Evolutionary conservation across 148 eudicot genomes (phyloP), one percentile per base, ranked within the genome.

Genomic region (Oxyria digyna): DNA sequence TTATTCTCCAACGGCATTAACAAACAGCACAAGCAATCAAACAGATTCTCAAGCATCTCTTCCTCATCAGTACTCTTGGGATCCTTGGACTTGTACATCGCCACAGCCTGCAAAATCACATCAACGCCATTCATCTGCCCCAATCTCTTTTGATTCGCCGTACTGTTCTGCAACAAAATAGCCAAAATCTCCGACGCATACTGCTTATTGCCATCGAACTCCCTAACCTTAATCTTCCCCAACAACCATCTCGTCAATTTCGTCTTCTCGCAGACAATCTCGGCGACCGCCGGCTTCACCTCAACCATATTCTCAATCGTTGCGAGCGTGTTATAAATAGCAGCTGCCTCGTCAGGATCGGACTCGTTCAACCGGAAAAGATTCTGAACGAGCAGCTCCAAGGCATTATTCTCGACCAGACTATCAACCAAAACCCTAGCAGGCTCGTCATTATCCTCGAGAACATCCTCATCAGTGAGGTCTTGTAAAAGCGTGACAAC

Each of bases 21-120:
- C 88, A 95, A 76, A 72, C 99, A 95, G 78, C 99, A 95, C 80
- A 95, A 78, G 74, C 91, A 88, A 82, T 95, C 99, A 72, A 95
- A 95, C 84, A 95, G 79, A 74, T 95, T 95, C 86, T 95, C 99
- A 70, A 95, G 79, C 97, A 91, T 91, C 84, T 95, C 99, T 84
- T 95, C 99, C 81, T 95, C 99, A 59, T 95, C 99, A 17, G 80
- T 78, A 7, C 81, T 88, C 83, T 85, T 85, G 0, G 97, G 99
- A 69, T 95, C 99, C 81, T 76, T 85, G 0, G 97, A 87, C 87
- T 95, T 91, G 67, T 91, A 95, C 96, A 91, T 76, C 0, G 96
- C 96, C 63, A 95, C 96, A 1, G 99, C 97, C 80, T 95, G 99
- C 82, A 95, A 75, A 74, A 95, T 75, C 26, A 89, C 91, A 69